Base-by-base conservation (phyloP, 1,139 yeast genomes). In the Hansenula lynferdii region DNA sequence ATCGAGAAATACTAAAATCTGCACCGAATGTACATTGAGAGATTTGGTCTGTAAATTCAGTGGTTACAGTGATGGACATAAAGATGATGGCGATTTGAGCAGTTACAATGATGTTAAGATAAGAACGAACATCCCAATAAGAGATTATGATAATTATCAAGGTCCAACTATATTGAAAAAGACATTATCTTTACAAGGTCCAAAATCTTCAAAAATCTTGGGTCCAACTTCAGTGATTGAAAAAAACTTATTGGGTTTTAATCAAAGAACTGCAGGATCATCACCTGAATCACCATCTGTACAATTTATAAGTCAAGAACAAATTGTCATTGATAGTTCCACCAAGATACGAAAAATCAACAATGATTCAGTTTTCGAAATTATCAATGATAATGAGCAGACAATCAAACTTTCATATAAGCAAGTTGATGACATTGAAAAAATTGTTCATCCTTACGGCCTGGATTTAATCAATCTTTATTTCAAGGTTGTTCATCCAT, bases 391-490 rank as follows among this genome's bases (percentile, higher is more conserved):
- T 37, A 45, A 48, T 21, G 54, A 50, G 23, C 51, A 53, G 17
- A 48, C 49, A 26, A 44, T 51, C 24, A 50, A 48, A 17, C 32
- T 54, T 20, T 45, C 51, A 11, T 50, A 45, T 27, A 34, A 44
- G 10, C 58, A 54, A 31, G 54, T 54, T 34, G 71, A 66, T 45
- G 65, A 59, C 17, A 57, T 66, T 21, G 73, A 69, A 42, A 53
- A 60, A 25, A 46, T 62, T 2, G 70, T 68, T 4, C 58, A 65
- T n/a, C 72, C 73, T 1, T 61, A 64, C 40, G 72, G 72, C 8
- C 51, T 56, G 19, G 56, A 64, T 7, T 54, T 69, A 14, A 57
- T 69, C 16, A 64, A 65, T 36, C 49, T 67, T 9, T 69, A 63
- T 48, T 69, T 69, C 45, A 58, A 62, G 35, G 54, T 58, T 18